Evolutionary conservation across 192 early-diverging fungal genomes (phyloP).

Genomic region (Spizellomyces sp.): DNA sequence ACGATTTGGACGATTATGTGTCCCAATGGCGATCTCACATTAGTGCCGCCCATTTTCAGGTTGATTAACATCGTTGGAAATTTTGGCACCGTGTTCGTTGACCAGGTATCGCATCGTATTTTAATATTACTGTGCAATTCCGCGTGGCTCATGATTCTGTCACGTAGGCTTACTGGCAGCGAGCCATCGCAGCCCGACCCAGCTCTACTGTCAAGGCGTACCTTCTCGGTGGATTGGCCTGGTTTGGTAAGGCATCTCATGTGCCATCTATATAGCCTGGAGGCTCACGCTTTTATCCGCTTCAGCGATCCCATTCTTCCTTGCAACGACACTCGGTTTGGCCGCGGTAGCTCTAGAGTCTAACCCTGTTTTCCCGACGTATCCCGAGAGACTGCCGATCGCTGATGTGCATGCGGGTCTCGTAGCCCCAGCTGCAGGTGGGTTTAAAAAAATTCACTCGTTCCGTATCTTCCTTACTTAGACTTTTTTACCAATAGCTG

Average conservation of each 20-base stretch:
- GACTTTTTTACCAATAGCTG: constrained; percentile 29
- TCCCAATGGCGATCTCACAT: too few relatives aligned
- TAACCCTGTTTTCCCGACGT: constrained; percentile 55
- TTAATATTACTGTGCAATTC: neutral
- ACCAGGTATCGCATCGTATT: neutral
- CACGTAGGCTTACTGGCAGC: constrained; percentile 76
- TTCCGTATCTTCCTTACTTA: too few relatives aligned
- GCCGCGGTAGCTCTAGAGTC: constrained; percentile 67
- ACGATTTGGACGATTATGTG: too few relatives aligned
- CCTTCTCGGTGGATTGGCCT: constrained; percentile 73
- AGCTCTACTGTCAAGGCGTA: constrained; percentile 69
- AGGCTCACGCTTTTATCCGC: too few relatives aligned
- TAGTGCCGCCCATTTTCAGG: constrained; percentile 59
- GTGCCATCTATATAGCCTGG: too few relatives aligned
- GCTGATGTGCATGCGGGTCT: constrained; percentile 67
- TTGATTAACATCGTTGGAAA: constrained; percentile 77
- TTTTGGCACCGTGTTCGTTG: constrained; percentile 66
- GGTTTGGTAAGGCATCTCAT: constrained; percentile 45
- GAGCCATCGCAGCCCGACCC: constrained; percentile 71
- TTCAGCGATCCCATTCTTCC: constrained; percentile 66
- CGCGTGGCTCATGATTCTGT: constrained; percentile 32
- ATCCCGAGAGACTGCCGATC: constrained; percentile 51
- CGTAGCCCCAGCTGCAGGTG: constrained; percentile 59
- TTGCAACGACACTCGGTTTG: constrained; percentile 73
- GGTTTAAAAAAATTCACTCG: too few relatives aligned